phyloP scores from a whole-genome alignment of 371 early-diverging fungal species.

The Rhizopus sp. region DNA sequence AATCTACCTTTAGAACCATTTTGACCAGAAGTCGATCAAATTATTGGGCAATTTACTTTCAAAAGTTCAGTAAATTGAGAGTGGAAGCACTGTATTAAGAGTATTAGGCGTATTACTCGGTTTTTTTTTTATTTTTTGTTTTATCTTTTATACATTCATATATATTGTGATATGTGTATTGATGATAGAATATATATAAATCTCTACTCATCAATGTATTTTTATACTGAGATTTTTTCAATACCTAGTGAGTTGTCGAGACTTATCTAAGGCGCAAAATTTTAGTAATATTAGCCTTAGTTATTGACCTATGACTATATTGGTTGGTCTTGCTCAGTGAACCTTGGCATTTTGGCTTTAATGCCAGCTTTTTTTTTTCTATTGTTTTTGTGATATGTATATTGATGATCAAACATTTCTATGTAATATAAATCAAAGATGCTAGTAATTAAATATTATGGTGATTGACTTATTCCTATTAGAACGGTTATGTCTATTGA shows the following conservation, averaged over 20 bases:
- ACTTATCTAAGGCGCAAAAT: conserved; percentile 10
- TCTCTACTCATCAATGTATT: conserved; percentile 6
- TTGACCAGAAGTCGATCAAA: conserved; percentile 13
- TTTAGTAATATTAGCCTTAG: conserved; percentile 12
- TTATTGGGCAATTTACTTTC: conserved; percentile 13
- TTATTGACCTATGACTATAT: conserved; percentile 18
- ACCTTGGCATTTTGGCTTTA: conserved; percentile 20
- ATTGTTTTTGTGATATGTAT: too few relatives aligned
- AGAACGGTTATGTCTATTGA: too few relatives aligned
- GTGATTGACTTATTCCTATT: too few relatives aligned
- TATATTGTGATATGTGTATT: conserved; percentile 9
- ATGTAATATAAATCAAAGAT: too few relatives aligned
- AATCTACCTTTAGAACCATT: conserved; percentile 6
- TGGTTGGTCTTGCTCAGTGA: conserved; percentile 18
- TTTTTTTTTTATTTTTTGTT: conserved; percentile 13
- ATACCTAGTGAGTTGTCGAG: too few relatives aligned
- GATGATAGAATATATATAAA: conserved; percentile 7
- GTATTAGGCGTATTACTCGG: conserved; percentile 15
- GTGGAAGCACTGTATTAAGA: too few relatives aligned
- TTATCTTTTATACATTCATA: conserved; percentile 6
- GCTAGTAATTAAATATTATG: too few relatives aligned
- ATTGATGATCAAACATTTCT: too few relatives aligned
- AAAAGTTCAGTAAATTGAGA: too few relatives aligned
- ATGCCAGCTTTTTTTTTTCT: conserved; percentile 18
- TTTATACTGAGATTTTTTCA: conserved; percentile 10